phyloP scores from a whole-genome alignment of 305 asterid genomes.

The Coffea humblotiana region DNA sequence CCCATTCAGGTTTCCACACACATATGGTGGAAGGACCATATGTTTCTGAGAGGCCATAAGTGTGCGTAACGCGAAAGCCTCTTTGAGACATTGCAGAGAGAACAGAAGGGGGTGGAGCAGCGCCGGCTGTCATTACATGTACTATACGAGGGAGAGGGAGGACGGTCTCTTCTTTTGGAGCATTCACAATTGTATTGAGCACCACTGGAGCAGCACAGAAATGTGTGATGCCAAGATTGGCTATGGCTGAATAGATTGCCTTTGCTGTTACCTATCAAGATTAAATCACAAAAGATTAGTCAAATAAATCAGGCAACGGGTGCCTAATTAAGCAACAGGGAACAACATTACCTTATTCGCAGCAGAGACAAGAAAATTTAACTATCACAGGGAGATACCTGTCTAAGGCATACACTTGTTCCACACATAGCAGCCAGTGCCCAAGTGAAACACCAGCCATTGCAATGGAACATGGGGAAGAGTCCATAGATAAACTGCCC shows the following conservation, averaged over 20 bases:
- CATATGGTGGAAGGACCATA: slow-evolving; percentile 92
- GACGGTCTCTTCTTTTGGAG: slow-evolving; percentile 58
- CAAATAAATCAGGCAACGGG: not conserved
- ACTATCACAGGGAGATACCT: slow-evolving; percentile 40
- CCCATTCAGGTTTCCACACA: slow-evolving; percentile 98
- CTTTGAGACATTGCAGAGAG: slow-evolving; percentile 75
- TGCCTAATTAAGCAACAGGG: not conserved
- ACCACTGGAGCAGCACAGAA: slow-evolving; percentile 98
- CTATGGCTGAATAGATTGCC: slow-evolving; percentile 84
- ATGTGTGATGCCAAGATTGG: slow-evolving; percentile 75
- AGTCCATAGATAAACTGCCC: slow-evolving; percentile 87
- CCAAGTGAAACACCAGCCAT: slow-evolving; percentile 98
- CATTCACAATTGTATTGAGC: slow-evolving; percentile 72
- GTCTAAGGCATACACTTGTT: slow-evolving; percentile 86
- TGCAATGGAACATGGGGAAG: slow-evolving; percentile 96
- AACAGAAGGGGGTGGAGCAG: slow-evolving; percentile 92
- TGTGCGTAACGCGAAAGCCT: slow-evolving; percentile 88
- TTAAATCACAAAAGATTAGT: not conserved
- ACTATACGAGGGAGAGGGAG: slow-evolving; percentile 84
- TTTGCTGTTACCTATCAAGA: slow-evolving; percentile 65
- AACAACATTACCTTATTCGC: not conserved
- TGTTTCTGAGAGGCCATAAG: slow-evolving; percentile 95
- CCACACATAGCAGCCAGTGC: slow-evolving; percentile 85
- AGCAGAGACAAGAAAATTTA: not conserved
- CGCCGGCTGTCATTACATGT: slow-evolving; percentile 96